A percentile compares a stretch with the other conserved stretches of the same genome.
phyloP scores from a whole-genome alignment of 1,139 yeast genomes.

The Yamadazyma oceani region DNA sequence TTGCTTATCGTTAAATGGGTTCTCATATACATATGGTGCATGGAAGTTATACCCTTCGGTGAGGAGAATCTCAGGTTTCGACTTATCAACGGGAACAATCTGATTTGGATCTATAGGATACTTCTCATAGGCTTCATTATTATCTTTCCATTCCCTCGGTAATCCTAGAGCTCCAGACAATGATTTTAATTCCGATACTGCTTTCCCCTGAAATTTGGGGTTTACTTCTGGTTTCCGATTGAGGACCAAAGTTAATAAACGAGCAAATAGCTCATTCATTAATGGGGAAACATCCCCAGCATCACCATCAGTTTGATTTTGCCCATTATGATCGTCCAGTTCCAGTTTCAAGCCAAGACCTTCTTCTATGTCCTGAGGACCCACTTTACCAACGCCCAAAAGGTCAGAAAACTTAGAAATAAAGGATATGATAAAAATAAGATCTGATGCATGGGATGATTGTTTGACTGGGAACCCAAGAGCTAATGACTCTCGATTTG shows the following conservation, averaged over 20 bases:
- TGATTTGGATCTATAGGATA: slow-evolving; percentile 15
- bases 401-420: slow-evolving; percentile 41
- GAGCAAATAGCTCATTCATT: slow-evolving; percentile 38
- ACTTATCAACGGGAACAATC: slow-evolving; percentile 15
- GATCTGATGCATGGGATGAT: slow-evolving; percentile 47
- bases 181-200: slow-evolving; percentile 43
- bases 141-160: slow-evolving; percentile 48
- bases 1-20: slow-evolving; percentile 33
- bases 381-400: slow-evolving; percentile 30
- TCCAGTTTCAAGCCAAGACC: slow-evolving; percentile 40
- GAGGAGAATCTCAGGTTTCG: slow-evolving; percentile 34
- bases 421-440: slow-evolving; percentile 42
- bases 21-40: slow-evolving; percentile 20
- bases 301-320: too few relatives aligned
- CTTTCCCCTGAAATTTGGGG: slow-evolving; percentile 20
- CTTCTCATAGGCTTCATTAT: slow-evolving; percentile 14
- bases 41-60: slow-evolving; percentile 18
- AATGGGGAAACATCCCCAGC: slow-evolving; percentile 24
- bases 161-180: slow-evolving; percentile 35
- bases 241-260: slow-evolving; percentile 37
- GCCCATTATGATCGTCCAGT: slow-evolving; percentile 10
- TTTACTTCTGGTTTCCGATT: slow-evolving; percentile 41
- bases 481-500: slow-evolving; percentile 26
- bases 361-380: slow-evolving; percentile 51
- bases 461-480: slow-evolving; percentile 27